Conservation (phyloP, 768 basidiomycete genomes). For the Tulasnella sp. region DNA sequence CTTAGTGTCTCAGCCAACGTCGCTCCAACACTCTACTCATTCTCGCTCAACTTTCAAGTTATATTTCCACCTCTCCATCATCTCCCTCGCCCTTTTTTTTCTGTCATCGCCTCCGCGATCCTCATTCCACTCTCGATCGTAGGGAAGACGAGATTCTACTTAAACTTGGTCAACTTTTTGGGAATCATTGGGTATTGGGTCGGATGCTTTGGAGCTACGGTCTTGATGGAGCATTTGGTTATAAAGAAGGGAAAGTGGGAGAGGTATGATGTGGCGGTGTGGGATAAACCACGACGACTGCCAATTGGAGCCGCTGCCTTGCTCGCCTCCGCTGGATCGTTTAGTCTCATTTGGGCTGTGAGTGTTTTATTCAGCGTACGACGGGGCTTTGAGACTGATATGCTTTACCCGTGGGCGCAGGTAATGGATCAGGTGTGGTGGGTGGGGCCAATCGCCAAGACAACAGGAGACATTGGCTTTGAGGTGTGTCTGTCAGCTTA, state of each 20-base stretch:
- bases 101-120: slow-evolving; percentile 15
- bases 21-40: slow-evolving; percentile 77
- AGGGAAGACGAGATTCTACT: slow-evolving; percentile 64
- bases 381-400: not conserved
- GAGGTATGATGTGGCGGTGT: slow-evolving; percentile 49
- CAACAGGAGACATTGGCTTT: slow-evolving; percentile 68
- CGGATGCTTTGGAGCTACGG: slow-evolving; percentile 53
- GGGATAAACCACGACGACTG: slow-evolving; percentile 52
- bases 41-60: slow-evolving; percentile 68
- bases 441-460: slow-evolving; percentile 59
- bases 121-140: slow-evolving; percentile 63
- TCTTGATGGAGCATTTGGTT: slow-evolving; percentile 62
- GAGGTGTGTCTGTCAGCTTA: slow-evolving; percentile 33
- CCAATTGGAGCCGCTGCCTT: slow-evolving; percentile 64
- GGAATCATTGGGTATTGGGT: slow-evolving; percentile 65
- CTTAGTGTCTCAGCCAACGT: slow-evolving; percentile 76
- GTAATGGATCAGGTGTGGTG: slow-evolving; percentile 72
- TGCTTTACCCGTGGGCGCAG: slow-evolving; percentile 39
- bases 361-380: not conserved
- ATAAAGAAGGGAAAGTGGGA: slow-evolving; percentile 52
- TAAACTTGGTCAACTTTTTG: slow-evolving; percentile 59
- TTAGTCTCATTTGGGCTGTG: slow-evolving; percentile 43
- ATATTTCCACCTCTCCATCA: slow-evolving; percentile 53
- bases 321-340: slow-evolving; percentile 47
- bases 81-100: slow-evolving; percentile 35